These are phyloP conservation scores for Passalora sequoiae DNA, from an alignment of 2,329 filamentous ascomycete genomes.

Conservation along the genomic window DNA sequence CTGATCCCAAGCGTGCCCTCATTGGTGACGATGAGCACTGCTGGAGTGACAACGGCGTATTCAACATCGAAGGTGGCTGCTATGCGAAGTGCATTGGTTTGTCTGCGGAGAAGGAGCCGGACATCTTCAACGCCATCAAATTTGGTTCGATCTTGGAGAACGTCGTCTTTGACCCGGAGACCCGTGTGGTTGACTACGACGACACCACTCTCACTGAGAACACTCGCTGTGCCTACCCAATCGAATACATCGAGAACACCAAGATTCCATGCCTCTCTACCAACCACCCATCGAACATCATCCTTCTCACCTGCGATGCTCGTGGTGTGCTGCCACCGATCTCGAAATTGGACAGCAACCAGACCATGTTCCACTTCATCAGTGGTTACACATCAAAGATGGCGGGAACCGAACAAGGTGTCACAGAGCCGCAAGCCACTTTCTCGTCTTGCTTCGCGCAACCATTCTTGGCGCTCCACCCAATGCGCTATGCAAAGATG, in stretches of 20 bases:
- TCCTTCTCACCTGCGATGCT: slow-evolving; percentile 95
- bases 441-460: slow-evolving; percentile 99
- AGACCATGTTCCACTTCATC: slow-evolving; percentile 99
- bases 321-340: slow-evolving; percentile 96
- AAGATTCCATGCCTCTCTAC: slow-evolving; percentile 92
- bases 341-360: slow-evolving; percentile 87
- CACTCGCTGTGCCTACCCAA: slow-evolving; percentile 96
- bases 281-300: slow-evolving; percentile 92
- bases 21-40: slow-evolving; percentile 99
- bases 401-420: slow-evolving; percentile 95
- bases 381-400: slow-evolving; percentile 99
- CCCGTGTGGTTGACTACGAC: slow-evolving; percentile 90
- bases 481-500: slow-evolving; percentile 99
- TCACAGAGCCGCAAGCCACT: slow-evolving; percentile 94
- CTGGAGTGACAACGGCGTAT: slow-evolving; percentile 94
- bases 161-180: slow-evolving; percentile 90
- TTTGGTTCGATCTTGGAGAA: slow-evolving; percentile 98
- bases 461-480: slow-evolving; percentile 96
- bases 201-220: slow-evolving; percentile 94
- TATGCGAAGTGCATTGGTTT: slow-evolving; percentile 99
- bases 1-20: slow-evolving; percentile 89
- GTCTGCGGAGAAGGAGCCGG: slow-evolving; percentile 96
- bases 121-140: slow-evolving; percentile 92
- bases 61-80: slow-evolving; percentile 99
- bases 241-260: slow-evolving; percentile 97